phyloP scores from a whole-genome alignment of 2,329 filamentous ascomycete genomes.

The Talaromyces rugulosus region DNA sequence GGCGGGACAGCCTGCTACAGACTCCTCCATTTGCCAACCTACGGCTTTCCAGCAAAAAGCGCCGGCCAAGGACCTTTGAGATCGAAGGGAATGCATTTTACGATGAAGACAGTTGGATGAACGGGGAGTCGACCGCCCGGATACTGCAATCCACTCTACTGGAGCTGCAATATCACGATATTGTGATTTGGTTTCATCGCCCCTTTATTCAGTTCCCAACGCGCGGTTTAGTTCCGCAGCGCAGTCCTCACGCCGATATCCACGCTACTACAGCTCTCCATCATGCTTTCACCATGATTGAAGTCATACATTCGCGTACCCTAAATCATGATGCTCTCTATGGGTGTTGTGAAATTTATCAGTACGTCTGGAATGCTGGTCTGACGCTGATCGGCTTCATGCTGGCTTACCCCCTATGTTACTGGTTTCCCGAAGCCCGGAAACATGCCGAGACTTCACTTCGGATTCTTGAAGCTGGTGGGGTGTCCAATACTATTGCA shows the following conservation, averaged over 20 bases:
- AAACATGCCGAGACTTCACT: constrained; percentile 13
- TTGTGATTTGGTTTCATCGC: no score
- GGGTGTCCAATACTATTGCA: background rate
- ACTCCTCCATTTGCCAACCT: no score
- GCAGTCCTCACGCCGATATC: background rate
- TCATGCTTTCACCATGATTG: constrained; percentile 14
- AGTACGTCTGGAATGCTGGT: constrained; percentile 18
- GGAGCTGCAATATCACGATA: no score
- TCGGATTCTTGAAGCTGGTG: constrained; percentile 10
- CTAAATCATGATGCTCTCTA: constrained; percentile 10
- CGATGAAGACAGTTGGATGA: no score
- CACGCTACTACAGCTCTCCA: constrained; percentile 17
- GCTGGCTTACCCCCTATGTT: constrained; percentile 18
- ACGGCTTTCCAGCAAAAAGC: no score
- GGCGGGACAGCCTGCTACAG: no score
- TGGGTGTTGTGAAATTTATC: constrained; percentile 16
- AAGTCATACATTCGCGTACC: background rate
- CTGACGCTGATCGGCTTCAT: constrained; percentile 17
- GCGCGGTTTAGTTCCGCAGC: no score
- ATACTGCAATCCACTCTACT: no score
- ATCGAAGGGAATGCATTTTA: no score
- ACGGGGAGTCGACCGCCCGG: no score
- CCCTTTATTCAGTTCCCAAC: no score
- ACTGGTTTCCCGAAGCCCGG: constrained; percentile 8
- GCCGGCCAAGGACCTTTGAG: no score